phyloP scores from a whole-genome alignment of 805 yeast genomes.

The Yarrowia sp. region DNA sequence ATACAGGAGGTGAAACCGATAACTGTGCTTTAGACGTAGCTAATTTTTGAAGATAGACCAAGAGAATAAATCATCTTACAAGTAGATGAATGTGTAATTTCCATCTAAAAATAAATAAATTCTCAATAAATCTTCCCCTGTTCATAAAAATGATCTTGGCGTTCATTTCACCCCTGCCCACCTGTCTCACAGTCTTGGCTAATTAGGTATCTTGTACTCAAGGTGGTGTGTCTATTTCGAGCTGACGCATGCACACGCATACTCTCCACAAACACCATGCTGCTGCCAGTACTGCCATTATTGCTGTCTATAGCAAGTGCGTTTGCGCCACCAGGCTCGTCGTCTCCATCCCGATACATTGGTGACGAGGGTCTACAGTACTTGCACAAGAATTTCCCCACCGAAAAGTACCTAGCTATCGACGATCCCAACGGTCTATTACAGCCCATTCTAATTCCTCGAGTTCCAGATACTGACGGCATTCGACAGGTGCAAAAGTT shows the following conservation, averaged over 20 bases:
- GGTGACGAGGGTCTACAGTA: conserved; percentile 2
- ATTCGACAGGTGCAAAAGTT: conserved; percentile 42
- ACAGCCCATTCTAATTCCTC: conserved; percentile 36
- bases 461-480: conserved; percentile 46
- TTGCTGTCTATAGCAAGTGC: not conserved
- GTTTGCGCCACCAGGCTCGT: conserved; percentile 18
- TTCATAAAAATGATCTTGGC: not conserved
- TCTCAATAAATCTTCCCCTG: too few species aligned
- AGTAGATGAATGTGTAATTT: too few species aligned
- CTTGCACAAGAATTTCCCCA: conserved; percentile 25
- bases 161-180: not conserved
- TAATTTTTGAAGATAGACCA: too few species aligned
- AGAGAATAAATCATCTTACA: too few species aligned
- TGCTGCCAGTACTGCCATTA: not conserved
- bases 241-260: not conserved
- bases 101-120: too few species aligned
- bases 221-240: not conserved
- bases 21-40: too few species aligned
- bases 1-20: too few species aligned
- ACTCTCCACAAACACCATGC: conserved; percentile 10
- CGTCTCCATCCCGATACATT: conserved; percentile 18
- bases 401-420: conserved; percentile 27
- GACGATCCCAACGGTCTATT: conserved; percentile 31
- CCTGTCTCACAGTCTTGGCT: not conserved
- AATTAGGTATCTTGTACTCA: not conserved